A percentile compares a stretch with the other conserved stretches of the same genome.
Conservation (phyloP, 2,329 filamentous ascomycete species). For the Pseudogymnoascus sp. region DNA sequence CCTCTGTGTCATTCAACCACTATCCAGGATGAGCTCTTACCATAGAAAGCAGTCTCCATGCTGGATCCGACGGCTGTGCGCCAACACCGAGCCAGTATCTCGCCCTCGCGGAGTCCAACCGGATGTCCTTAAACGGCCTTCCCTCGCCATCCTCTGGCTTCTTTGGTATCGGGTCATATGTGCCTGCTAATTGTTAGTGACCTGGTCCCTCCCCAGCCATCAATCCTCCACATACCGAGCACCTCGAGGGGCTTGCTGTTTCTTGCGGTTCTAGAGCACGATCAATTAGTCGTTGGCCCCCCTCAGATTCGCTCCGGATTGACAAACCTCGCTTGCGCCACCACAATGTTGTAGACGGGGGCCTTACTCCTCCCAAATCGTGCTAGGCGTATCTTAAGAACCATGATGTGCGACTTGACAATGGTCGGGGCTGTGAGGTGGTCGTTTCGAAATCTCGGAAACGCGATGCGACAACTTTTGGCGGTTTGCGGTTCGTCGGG, state of each 20-base stretch:
- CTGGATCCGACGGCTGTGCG: constrained; percentile 84
- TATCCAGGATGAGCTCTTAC: constrained; percentile 35
- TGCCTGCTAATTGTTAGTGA: constrained; percentile 31
- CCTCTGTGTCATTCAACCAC: background rate
- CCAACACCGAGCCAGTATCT: constrained; percentile 97
- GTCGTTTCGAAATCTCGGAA: constrained; percentile 9
- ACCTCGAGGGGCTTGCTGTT: constrained; percentile 89
- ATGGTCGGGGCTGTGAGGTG: constrained; percentile 12
- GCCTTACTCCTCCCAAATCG: constrained; percentile 81
- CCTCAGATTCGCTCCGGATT: background rate
- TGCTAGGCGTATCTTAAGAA: constrained; percentile 85
- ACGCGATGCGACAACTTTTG: constrained; percentile 8
- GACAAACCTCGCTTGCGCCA: constrained; percentile 77
- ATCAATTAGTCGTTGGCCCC: background rate
- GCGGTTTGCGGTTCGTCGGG: background rate
- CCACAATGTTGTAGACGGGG: constrained; percentile 97
- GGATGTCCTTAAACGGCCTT: constrained; percentile 80
- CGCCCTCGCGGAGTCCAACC: constrained; percentile 70
- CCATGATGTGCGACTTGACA: constrained; percentile 50
- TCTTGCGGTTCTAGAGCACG: constrained; percentile 59
- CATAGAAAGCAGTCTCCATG: constrained; percentile 79
- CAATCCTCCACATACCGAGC: constrained; percentile 43
- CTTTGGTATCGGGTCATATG: constrained; percentile 61
- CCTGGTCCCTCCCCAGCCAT: background rate
- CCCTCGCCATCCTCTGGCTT: constrained; percentile 50